Evolutionary conservation across 179 eudicot genomes (phyloP).

Genomic region (Drosera spatulata): DNA sequence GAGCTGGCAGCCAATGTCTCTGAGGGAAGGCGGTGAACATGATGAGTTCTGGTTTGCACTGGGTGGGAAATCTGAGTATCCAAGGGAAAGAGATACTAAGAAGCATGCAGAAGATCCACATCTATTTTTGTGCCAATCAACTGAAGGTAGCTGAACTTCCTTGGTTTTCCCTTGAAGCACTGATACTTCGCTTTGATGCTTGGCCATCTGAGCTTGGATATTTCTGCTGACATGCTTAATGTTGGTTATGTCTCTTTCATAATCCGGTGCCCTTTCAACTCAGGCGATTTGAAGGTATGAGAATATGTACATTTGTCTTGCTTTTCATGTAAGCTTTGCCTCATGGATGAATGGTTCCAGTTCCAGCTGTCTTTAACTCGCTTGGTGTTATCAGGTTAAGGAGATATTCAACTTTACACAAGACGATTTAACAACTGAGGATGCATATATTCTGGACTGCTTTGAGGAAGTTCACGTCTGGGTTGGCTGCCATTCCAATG

Average conservation of each 20-base stretch:
- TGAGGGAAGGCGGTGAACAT: slow-evolving; percentile 63
- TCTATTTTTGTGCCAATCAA: slow-evolving; percentile 36
- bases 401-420: slow-evolving; percentile 59
- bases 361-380: background rate
- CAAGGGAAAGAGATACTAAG: slow-evolving; percentile 35
- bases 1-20: slow-evolving; percentile 40
- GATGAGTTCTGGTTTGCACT: slow-evolving; percentile 54
- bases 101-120: slow-evolving; percentile 42
- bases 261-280: slow-evolving; percentile 3
- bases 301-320: too few species aligned
- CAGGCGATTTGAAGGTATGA: slow-evolving; percentile 55
- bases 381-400: slow-evolving; percentile 29
- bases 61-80: slow-evolving; percentile 57
- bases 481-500: slow-evolving; percentile 43
- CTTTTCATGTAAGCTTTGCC: too few species aligned
- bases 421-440: slow-evolving; percentile 70
- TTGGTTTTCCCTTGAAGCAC: background rate
- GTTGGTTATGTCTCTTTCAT: slow-evolving; percentile 15
- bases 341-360: too few species aligned
- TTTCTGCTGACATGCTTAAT: slow-evolving; percentile 15
- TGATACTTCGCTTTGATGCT: slow-evolving; percentile 14
- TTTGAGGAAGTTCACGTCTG: slow-evolving; percentile 48
- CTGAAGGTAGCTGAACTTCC: slow-evolving; percentile 25
- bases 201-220: slow-evolving; percentile 12
- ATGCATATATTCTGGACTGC: slow-evolving; percentile 47